These are phyloP conservation scores for Aureobasidium sp. DNA, from an alignment of 2,329 filamentous ascomycete species.

Conservation along the genomic window DNA sequence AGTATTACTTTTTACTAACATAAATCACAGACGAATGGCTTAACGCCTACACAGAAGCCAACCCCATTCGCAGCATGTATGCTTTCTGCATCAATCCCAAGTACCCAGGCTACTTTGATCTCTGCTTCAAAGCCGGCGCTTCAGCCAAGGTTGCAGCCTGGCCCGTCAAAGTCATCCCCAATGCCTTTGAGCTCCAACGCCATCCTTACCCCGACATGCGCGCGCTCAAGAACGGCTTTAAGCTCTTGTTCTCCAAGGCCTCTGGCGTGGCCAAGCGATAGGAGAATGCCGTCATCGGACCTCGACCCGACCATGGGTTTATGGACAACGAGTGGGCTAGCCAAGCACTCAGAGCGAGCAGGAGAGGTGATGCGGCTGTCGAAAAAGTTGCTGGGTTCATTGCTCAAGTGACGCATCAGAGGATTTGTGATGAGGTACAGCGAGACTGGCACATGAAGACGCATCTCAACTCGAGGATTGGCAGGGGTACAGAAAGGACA, in stretches of 20 bases:
- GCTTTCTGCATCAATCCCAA: conserved; percentile 92
- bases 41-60: conserved; percentile 90
- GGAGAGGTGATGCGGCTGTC: neutral
- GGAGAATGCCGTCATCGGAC: neutral
- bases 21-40: conserved; percentile 75
- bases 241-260: conserved; percentile 63
- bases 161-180: conserved; percentile 84
- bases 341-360: neutral
- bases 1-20: conserved; percentile 2
- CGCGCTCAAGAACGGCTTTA: conserved; percentile 94
- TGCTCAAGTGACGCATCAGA: neutral
- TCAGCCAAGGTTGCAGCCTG: conserved; percentile 67
- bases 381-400: neutral
- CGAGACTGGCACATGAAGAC: neutral
- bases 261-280: conserved; percentile 2
- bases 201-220: conserved; percentile 91
- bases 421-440: neutral
- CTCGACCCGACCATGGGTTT: neutral
- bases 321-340: neutral
- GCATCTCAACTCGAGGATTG: neutral
- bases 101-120: conserved; percentile 87
- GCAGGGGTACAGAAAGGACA: neutral
- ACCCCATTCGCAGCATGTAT: conserved; percentile 88
- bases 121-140: conserved; percentile 91
- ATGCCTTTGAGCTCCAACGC: conserved; percentile 85